Evolutionary conservation across 345 rosid genomes (phyloP), one percentile per base, ranked within the genome.

Genomic region (Ricinus communis): DNA sequence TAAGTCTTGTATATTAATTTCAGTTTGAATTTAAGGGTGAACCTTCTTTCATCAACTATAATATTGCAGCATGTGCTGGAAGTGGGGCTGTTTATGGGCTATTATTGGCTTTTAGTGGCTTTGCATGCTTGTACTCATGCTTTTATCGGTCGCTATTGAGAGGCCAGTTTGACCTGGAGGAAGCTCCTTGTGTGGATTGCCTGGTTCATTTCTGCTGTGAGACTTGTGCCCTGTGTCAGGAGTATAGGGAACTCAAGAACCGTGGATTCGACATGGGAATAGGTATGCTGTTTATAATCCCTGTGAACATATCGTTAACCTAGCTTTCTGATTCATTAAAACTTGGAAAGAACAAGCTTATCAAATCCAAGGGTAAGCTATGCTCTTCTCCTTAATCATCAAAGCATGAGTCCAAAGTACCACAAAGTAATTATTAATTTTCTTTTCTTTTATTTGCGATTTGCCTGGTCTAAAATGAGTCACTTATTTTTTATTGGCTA

Each of bases 201-300:
- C 61, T 86, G 0, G 86, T 82, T 24, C 90, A 86, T 56, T 83
- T 76, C 73, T 71, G 76, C 27, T 86, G 88, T 58, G 76, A 53
- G 71, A 11, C 50, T 30, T 88, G 87, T 73, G 89, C 89, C 2
- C 76, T 86, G 16, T 85, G 88, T 66, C 90, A 88, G 76, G 89
- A 88, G 45, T 79, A 83, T 65, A 80, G 89, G 70, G 87, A 88
- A 70, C 87, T 88, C 71, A 71, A 80, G 60, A 69, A 68, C 36
- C 90, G 75, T 16, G 93, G 93, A 9, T 86, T 78, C 15, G 88
- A 88, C 63, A 84, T 84, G 82, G 71, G 68, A 4, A 79, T 85
- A 57, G 88, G 92, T 87, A 83, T 6, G 12, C 1, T 7, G 7
- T 49, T 13, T 21, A 43, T 19, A 0, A 16, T 1, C 12, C 38